Conservation (phyloP, 1,284 basidiomycete genomes). For the Entoloma clypeatum region DNA sequence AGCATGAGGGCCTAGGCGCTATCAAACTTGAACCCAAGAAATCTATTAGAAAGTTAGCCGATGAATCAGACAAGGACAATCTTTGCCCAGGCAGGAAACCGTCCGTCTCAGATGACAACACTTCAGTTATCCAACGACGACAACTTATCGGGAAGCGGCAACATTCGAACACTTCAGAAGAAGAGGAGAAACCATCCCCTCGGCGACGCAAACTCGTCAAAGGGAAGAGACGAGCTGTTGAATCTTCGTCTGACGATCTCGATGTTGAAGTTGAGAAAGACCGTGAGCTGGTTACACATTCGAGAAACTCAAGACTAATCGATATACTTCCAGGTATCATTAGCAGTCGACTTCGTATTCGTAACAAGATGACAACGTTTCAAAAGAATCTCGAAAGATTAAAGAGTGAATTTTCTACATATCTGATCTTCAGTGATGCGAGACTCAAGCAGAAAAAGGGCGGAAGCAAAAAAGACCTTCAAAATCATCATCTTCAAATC, state of each 20-base stretch:
- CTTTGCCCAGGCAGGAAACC: constrained; percentile 26
- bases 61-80: constrained; percentile 31
- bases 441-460: constrained; percentile 26
- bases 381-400: constrained; percentile 63
- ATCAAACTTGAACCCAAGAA: constrained; percentile 46
- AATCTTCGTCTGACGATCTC: constrained; percentile 46
- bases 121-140: constrained; percentile 15
- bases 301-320: not conserved
- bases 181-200: constrained; percentile 23
- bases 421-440: constrained; percentile 12
- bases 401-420: constrained; percentile 41
- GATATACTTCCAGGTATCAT: constrained; percentile 50
- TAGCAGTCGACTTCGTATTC: constrained; percentile 55
- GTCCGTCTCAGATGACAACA: constrained; percentile 15
- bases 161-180: constrained; percentile 25
- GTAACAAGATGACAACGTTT: constrained; percentile 56
- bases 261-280: constrained; percentile 59
- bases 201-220: constrained; percentile 43
- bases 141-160: constrained; percentile 21
- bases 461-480: constrained; percentile 45
- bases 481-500: constrained; percentile 35
- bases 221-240: constrained; percentile 38
- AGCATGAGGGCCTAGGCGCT: constrained; percentile 43
- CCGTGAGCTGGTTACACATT: constrained; percentile 24
- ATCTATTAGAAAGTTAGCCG: constrained; percentile 3